phyloP scores from a whole-genome alignment of 225 moss, liverwort and hornwort species.

The Bryum argenteum region DNA sequence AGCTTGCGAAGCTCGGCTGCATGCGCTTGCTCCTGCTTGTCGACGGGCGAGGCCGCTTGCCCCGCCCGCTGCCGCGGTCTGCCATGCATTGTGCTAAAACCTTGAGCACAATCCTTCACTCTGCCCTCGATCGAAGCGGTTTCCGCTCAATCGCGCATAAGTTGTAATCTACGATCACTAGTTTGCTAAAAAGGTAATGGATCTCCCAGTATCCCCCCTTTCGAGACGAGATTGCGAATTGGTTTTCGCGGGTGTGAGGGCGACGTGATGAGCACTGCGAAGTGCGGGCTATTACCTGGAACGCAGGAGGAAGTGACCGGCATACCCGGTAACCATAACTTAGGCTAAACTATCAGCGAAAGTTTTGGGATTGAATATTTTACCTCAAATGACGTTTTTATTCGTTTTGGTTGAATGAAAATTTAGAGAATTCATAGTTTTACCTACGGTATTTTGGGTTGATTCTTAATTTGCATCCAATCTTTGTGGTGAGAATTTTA shows the following conservation, averaged over 20 bases:
- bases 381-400: too few species aligned
- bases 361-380: too few species aligned
- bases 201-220: slow-evolving; percentile 6
- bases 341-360: too few species aligned
- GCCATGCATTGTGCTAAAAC: slow-evolving; percentile 58
- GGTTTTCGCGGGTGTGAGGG: neutral
- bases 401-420: too few species aligned
- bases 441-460: too few species aligned
- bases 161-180: neutral
- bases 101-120: neutral
- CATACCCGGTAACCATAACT: neutral
- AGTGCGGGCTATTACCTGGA: neutral
- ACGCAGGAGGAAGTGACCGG: neutral
- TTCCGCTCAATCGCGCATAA: neutral
- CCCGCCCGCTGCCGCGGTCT: slow-evolving; percentile 70
- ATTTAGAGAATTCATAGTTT: too few species aligned
- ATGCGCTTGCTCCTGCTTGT: slow-evolving; percentile 53
- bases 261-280: neutral
- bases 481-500: too few species aligned
- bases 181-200: neutral
- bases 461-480: too few species aligned
- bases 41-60: slow-evolving; percentile 32
- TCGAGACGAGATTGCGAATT: neutral
- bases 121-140: neutral
- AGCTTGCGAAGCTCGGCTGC: slow-evolving; percentile 44